Evolutionary conservation across 805 yeast species (phyloP).

Genomic region (Pichia cabralensis): DNA sequence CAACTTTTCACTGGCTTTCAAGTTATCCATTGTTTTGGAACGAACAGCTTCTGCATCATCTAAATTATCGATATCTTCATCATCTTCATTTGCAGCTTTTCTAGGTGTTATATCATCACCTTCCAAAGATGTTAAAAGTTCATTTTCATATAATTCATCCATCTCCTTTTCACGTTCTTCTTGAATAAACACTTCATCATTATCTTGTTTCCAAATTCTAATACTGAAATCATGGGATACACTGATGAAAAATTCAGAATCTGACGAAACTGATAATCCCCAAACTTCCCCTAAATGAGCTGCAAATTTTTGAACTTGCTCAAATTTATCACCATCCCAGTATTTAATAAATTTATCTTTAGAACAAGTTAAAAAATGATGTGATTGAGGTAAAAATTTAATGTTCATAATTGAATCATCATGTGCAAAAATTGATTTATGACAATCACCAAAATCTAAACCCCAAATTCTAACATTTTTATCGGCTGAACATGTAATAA

Average conservation of each 20-base stretch:
- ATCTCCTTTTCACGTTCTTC: slow-evolving; percentile 94
- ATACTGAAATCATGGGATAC: slow-evolving; percentile 91
- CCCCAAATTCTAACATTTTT: slow-evolving; percentile 98
- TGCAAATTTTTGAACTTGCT: slow-evolving; percentile 75
- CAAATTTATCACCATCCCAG: slow-evolving; percentile 99
- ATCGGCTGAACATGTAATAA: slow-evolving; percentile 93
- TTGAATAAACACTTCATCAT: slow-evolving; percentile 91
- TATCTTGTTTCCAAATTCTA: slow-evolving; percentile 88
- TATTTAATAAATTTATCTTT: slow-evolving; percentile 86
- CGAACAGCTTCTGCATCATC: slow-evolving; percentile 58
- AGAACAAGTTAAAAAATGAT: slow-evolving; percentile 80
- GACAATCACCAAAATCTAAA: slow-evolving; percentile 97
- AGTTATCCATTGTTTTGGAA: slow-evolving; percentile 79
- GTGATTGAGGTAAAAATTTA: slow-evolving; percentile 72
- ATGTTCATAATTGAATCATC: slow-evolving; percentile 93
- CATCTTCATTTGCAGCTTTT: slow-evolving; percentile 26
- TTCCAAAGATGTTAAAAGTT: slow-evolving; percentile 63
- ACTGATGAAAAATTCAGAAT: slow-evolving; percentile 64
- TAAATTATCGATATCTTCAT: slow-evolving; percentile 30
- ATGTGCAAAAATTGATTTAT: slow-evolving; percentile 91
- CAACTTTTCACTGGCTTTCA: slow-evolving; percentile 88
- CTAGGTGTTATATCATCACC: slow-evolving; percentile 33
- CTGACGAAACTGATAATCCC: slow-evolving; percentile 70
- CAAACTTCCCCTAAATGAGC: slow-evolving; percentile 93
- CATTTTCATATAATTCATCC: slow-evolving; percentile 86